Conservation (phyloP, 1,139 yeast genomes). For the Lodderomyces oxycetoniae region DNA sequence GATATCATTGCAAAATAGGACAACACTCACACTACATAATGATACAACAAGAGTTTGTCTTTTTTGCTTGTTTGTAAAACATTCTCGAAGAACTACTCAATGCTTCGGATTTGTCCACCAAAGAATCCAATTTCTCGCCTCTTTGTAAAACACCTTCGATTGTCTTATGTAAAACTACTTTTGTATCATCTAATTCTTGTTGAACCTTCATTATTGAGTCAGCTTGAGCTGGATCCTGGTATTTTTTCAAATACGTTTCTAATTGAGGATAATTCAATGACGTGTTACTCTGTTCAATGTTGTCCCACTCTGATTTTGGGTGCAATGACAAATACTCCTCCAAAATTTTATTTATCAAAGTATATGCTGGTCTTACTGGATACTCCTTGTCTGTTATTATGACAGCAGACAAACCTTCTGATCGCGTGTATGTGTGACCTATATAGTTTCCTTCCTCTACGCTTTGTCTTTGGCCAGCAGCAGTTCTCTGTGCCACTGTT, state of each 20-base stretch:
- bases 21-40: constrained; percentile 46
- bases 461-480: constrained; percentile 86
- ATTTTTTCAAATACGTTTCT: constrained; percentile 67
- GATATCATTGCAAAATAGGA: no score
- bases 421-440: constrained; percentile 87
- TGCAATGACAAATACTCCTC: constrained; percentile 87
- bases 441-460: constrained; percentile 89
- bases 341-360: constrained; percentile 80
- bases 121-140: constrained; percentile 90
- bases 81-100: constrained; percentile 82
- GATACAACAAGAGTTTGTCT: constrained; percentile 93
- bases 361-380: constrained; percentile 96
- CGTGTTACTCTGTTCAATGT: constrained; percentile 46
- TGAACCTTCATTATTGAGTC: constrained; percentile 96
- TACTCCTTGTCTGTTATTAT: constrained; percentile 91
- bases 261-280: constrained; percentile 55
- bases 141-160: constrained; percentile 92
- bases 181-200: constrained; percentile 95
- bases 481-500: constrained; percentile 86
- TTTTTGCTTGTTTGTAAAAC: constrained; percentile 96
- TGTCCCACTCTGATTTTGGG: constrained; percentile 69
- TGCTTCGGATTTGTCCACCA: constrained; percentile 94
- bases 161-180: constrained; percentile 91
- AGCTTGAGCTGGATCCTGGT: constrained; percentile 96
- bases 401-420: constrained; percentile 93